Evolutionary conservation across 352 stramenopile species (phyloP), one percentile per base, ranked within the genome.

Genomic region (Phytophthora hibernalis): DNA sequence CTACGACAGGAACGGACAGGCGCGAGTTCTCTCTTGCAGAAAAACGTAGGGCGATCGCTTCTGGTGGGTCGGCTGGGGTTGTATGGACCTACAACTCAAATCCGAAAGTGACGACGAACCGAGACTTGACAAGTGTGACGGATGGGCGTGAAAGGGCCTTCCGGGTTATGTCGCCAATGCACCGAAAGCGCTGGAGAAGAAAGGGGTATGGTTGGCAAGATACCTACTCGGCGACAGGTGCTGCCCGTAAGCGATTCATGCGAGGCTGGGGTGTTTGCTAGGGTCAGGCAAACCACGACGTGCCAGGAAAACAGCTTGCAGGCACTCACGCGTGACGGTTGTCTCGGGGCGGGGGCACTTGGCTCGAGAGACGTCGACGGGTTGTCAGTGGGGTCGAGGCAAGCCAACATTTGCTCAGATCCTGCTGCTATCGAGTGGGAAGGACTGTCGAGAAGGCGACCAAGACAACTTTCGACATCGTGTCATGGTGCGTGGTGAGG

Each of bases 281-380:
- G 65, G 58, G 47, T 21, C 52, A 58, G 58, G 40, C 52, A 55
- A 44, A 68, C 51, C 30, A 64, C 55, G 48, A 60, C 53, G 47
- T 71, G 67, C 61, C 21, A 13, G 5, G 44, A 68, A 75, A 75
- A 72, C 68, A 75, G 68, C 54, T 72, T 72, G 68, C 13, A 67
- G 50, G 53, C 52, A 69, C 65, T 61, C 35, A 68, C 48, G 37
- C 50, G 51, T 62, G 42, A 59, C 60, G 21, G 28, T 62, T 30
- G 37, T 75, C 61, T 71, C 55, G 54, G 50, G 68, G 51, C 48
- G 61, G 61, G 61, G 67, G 49, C 66, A 70, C 61, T 67, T 61
- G 33, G 35, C 15, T 70, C 58, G 48, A 20, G 20, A 45, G 15
- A 18, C 16, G 47, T 74, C 61, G 61, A 74, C 61, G 37, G 43